Evolutionary conservation across 2,329 filamentous ascomycete species (phyloP).

Genomic region (Phyllachora maydis): DNA sequence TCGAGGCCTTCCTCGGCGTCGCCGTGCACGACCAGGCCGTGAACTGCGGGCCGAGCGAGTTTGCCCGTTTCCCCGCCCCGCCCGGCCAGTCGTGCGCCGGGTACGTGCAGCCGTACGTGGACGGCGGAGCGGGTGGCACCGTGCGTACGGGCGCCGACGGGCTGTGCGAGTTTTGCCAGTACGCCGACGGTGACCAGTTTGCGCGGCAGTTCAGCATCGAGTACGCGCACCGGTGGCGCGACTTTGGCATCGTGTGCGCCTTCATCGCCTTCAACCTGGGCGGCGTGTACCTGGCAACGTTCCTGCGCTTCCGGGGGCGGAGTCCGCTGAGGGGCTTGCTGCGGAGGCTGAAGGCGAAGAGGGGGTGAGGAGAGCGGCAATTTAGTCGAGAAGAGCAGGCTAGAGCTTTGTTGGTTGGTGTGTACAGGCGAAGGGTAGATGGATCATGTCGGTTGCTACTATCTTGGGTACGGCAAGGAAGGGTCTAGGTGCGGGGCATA

Average conservation of each 20-base stretch:
- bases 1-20: conserved; percentile 38
- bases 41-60: conserved; percentile 28
- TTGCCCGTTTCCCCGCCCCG: conserved; percentile 35
- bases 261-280: conserved; percentile 24
- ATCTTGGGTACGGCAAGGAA: too few species aligned
- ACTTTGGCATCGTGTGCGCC: conserved; percentile 47
- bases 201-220: not conserved
- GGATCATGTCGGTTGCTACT: too few species aligned
- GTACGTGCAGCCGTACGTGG: conserved; percentile 19
- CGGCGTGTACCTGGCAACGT: not conserved
- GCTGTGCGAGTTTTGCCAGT: not conserved
- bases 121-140: not conserved
- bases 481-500: too few species aligned
- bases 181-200: not conserved
- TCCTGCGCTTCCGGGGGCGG: not conserved
- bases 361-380: too few species aligned
- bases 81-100: conserved; percentile 28
- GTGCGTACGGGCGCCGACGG: not conserved
- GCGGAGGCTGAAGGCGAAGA: not conserved
- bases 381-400: too few species aligned
- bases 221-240: conserved; percentile 39
- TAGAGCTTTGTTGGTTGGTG: too few species aligned
- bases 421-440: too few species aligned
- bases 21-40: conserved; percentile 33
- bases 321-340: not conserved